These are phyloP conservation scores for Babesia bovis DNA, from an alignment of 169 alveolate species.

Conservation along the genomic window DNA sequence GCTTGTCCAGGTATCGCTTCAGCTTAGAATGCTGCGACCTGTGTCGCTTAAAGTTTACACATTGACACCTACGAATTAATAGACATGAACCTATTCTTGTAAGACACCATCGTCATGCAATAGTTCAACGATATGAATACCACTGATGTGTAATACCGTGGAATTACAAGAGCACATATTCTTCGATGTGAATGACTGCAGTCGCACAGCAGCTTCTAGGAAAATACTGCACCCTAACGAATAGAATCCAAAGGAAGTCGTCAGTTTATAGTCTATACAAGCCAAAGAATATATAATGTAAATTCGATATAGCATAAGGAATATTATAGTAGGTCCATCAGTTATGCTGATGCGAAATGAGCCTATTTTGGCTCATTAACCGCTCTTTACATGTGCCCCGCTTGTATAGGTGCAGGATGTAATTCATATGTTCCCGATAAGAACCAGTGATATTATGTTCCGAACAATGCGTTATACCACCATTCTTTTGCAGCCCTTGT, in stretches of 20 bases:
- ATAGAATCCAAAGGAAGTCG: not conserved
- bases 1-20: conserved; percentile 23
- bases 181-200: conserved; percentile 25
- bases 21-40: conserved; percentile 54
- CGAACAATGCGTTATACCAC: too few relatives aligned
- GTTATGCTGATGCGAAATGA: too few relatives aligned
- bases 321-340: too few relatives aligned
- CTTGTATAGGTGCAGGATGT: too few relatives aligned
- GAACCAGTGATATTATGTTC: too few relatives aligned
- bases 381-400: too few relatives aligned
- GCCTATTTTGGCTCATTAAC: too few relatives aligned
- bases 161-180: not conserved
- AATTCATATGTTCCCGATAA: too few relatives aligned
- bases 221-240: too few relatives aligned
- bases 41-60: not conserved
- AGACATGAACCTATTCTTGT: conserved; percentile 34
- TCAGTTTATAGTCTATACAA: not conserved
- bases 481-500: too few relatives aligned
- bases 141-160: not conserved
- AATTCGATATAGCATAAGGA: too few relatives aligned
- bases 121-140: too few relatives aligned
- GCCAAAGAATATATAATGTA: not conserved
- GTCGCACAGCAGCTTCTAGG: not conserved
- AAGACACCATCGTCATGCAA: conserved; percentile 1
- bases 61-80: conserved; percentile 30